A percentile compares a stretch with the other conserved stretches of the same genome.
These are phyloP conservation scores for Macrophomina tecta DNA, from an alignment of 2,329 filamentous ascomycete species.

Conservation along the genomic window DNA sequence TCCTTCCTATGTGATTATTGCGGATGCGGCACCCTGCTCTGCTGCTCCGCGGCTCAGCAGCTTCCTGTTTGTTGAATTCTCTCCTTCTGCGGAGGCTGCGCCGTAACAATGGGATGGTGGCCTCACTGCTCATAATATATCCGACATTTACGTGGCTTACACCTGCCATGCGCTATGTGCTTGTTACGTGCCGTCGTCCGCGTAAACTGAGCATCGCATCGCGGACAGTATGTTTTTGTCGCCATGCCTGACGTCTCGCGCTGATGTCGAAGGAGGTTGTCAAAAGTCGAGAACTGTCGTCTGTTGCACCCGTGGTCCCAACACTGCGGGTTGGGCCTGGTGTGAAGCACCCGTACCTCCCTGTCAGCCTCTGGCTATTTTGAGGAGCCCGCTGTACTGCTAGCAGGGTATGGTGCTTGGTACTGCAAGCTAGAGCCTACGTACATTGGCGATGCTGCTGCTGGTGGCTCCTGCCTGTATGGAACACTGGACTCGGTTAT, in stretches of 20 bases:
- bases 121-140: conserved; percentile 32
- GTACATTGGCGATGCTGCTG: conserved; percentile 39
- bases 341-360: conserved; percentile 73
- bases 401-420: conserved; percentile 37
- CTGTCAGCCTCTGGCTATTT: conserved; percentile 30
- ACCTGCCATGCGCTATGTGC: conserved; percentile 86
- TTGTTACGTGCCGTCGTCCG: conserved; percentile 87
- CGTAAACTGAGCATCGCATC: conserved; percentile 92
- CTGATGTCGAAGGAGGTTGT: conserved; percentile 90
- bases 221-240: conserved; percentile 84
- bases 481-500: conserved; percentile 37
- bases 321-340: conserved; percentile 87
- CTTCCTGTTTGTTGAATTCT: too few relatives aligned
- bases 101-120: too few relatives aligned
- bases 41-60: too few relatives aligned
- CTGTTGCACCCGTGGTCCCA: conserved; percentile 98
- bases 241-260: conserved; percentile 93
- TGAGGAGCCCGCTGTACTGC: conserved; percentile 35
- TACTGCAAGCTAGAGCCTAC: conserved; percentile 40
- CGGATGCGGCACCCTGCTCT: too few relatives aligned
- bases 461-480: conserved; percentile 29
- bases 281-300: conserved; percentile 93
- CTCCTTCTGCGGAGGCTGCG: too few relatives aligned
- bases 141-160: conserved; percentile 72
- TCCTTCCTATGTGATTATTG: too few relatives aligned